Evolutionary conservation across 2,329 filamentous ascomycete genomes (phyloP).

Genomic region (Raffaelea deltoideospora): DNA sequence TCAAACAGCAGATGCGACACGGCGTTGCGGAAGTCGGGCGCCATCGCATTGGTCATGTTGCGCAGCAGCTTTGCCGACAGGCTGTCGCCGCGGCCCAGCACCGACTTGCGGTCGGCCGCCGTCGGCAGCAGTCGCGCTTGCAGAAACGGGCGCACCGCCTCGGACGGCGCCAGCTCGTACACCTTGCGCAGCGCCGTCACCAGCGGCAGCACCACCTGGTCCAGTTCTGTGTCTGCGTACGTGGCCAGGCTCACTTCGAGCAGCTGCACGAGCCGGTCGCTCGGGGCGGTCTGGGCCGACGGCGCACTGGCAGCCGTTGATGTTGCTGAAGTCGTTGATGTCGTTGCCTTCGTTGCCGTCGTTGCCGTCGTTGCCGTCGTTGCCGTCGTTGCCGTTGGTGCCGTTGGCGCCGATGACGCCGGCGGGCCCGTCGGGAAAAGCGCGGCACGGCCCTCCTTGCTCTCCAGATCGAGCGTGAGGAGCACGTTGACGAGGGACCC

Average conservation of each 20-base stretch:
- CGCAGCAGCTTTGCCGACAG: slow-evolving; percentile 64
- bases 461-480: slow-evolving; percentile 58
- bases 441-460: slow-evolving; percentile 17
- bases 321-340: no score
- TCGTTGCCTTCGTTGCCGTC: no score
- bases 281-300: slow-evolving; percentile 39
- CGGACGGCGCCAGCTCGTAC: slow-evolving; percentile 49
- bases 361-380: no score
- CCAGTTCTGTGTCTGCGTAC: slow-evolving; percentile 56
- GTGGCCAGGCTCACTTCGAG: slow-evolving; percentile 49
- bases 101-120: slow-evolving; percentile 57
- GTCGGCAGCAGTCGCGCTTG: slow-evolving; percentile 58
- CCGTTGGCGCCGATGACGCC: neutral
- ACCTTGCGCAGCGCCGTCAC: slow-evolving; percentile 58
- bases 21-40: slow-evolving; percentile 56
- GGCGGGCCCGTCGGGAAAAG: neutral
- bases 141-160: slow-evolving; percentile 45
- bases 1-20: slow-evolving; percentile 76
- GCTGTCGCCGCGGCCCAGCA: slow-evolving; percentile 61
- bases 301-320: no score
- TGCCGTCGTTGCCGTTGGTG: no score
- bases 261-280: slow-evolving; percentile 52
- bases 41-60: slow-evolving; percentile 58
- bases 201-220: slow-evolving; percentile 55
- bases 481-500: slow-evolving; percentile 65